Evolutionary conservation across 116 monocot species (phyloP).

Genomic region (Dioscorea cayenensis): DNA sequence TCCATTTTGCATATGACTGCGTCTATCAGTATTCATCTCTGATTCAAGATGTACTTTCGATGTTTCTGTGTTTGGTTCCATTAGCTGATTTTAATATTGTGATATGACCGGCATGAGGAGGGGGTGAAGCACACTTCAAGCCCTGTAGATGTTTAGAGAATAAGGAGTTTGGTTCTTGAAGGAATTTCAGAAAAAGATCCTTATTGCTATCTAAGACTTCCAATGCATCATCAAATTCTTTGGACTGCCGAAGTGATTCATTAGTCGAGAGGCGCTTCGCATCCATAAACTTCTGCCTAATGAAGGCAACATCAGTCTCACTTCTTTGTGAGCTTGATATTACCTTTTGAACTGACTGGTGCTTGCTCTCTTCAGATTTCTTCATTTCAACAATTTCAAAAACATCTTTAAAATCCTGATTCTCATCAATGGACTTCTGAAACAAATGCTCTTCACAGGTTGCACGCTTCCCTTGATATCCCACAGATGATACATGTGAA

Average conservation of each 20-base stretch:
- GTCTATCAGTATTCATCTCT: slow-evolving; percentile 8
- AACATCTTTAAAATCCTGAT: slow-evolving; percentile 50
- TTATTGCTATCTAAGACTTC: slow-evolving; percentile 37
- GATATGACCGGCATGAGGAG: slow-evolving; percentile 24
- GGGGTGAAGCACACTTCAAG: slow-evolving; percentile 11
- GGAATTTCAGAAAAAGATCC: slow-evolving; percentile 47
- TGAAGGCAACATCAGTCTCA: slow-evolving; percentile 28
- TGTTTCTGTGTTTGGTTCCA: slow-evolving; percentile 7
- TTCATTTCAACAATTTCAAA: slow-evolving; percentile 39
- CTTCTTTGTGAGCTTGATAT: slow-evolving; percentile 9
- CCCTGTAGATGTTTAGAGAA: slow-evolving; percentile 40
- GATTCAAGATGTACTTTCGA: slow-evolving; percentile 4
- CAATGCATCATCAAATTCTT: slow-evolving; percentile 37
- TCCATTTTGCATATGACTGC: slow-evolving; percentile 6
- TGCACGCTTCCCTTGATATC: slow-evolving; percentile 8
- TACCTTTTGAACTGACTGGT: slow-evolving; percentile 2
- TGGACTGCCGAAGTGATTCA: slow-evolving; percentile 30
- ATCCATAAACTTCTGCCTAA: slow-evolving; percentile 34
- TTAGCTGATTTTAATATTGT: slow-evolving; percentile 53
- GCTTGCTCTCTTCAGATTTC: slow-evolving; percentile 13
- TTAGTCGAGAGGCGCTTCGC: slow-evolving; percentile 35
- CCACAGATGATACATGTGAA: slow-evolving; percentile 5
- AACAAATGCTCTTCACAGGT: slow-evolving; percentile 2
- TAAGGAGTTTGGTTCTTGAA: slow-evolving; percentile 53
- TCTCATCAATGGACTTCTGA: slow-evolving; percentile 11